phyloP scores from a whole-genome alignment of 371 early-diverging fungal genomes.

The Syncephalastrum contaminatum region DNA sequence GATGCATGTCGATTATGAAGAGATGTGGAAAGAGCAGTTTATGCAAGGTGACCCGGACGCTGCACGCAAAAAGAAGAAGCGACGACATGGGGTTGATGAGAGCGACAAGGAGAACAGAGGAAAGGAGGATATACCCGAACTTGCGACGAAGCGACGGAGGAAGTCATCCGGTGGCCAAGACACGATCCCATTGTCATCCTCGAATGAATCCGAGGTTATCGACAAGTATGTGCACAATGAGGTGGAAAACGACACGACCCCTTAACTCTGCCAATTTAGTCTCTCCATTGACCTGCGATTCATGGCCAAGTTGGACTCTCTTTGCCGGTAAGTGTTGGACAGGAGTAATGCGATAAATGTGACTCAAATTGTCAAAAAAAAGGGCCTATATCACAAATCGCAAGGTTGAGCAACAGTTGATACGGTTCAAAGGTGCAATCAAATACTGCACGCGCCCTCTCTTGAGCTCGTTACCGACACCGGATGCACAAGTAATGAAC shows the following conservation, averaged over 20 bases:
- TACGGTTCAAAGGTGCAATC: conserved; percentile 22
- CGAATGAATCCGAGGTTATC: conserved; percentile 9
- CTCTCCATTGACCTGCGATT: conserved; percentile 43
- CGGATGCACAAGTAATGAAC: conserved; percentile 33
- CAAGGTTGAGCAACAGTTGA: conserved; percentile 42
- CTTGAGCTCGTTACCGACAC: conserved; percentile 31
- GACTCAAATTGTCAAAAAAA: no score
- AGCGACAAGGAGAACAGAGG: not conserved
- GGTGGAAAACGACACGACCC: no score
- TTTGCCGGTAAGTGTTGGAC: conserved; percentile 29
- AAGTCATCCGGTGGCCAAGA: conserved; percentile 2
- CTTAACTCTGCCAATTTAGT: conserved; percentile 9
- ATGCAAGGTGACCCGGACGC: conserved; percentile 7
- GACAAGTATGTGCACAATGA: conserved; percentile 28
- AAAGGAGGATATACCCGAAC: conserved; percentile 1
- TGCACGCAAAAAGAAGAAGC: conserved; percentile 8
- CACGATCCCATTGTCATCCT: not conserved
- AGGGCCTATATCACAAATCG: conserved; percentile 48
- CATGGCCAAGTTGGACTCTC: conserved; percentile 47
- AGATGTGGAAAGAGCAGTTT: conserved; percentile 41
- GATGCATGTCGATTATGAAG: conserved; percentile 34
- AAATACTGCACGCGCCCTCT: conserved; percentile 35
- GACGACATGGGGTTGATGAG: conserved; percentile 5
- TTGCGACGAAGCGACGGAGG: conserved; percentile 14
- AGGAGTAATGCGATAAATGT: not conserved